These are phyloP conservation scores for Boletus coccyginus DNA, from an alignment of 768 basidiomycete genomes.

Conservation along the genomic window DNA sequence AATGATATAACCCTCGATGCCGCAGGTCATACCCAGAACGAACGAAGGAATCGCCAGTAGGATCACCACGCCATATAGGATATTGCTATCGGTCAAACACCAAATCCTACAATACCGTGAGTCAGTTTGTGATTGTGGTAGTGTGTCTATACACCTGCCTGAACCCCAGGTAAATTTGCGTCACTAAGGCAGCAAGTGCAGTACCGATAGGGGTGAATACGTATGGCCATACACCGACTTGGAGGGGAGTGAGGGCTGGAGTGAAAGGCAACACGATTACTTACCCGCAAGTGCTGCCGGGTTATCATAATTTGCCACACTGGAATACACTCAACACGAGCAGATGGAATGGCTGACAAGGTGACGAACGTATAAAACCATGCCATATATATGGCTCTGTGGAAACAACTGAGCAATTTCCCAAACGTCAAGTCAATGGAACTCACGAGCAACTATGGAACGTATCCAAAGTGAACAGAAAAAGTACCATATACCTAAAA, in stretches of 20 bases:
- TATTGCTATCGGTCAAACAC: conserved; percentile 6
- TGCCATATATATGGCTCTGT: conserved; percentile 19
- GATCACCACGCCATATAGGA: conserved; percentile 35
- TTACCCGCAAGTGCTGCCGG: conserved; percentile 7
- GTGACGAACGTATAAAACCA: conserved; percentile 16
- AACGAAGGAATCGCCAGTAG: conserved; percentile 38
- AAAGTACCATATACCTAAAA: not conserved
- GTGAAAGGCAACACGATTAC: not conserved
- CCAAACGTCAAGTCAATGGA: not conserved
- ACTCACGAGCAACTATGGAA: conserved; percentile 8
- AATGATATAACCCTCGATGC: conserved; percentile 43
- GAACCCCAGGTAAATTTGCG: conserved; percentile 47
- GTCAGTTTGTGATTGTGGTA: not conserved
- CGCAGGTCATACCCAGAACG: conserved; percentile 42
- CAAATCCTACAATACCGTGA: conserved; percentile 9
- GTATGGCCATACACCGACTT: conserved; percentile 48
- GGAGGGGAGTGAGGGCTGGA: not conserved
- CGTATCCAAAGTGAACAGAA: not conserved
- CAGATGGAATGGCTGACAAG: too few species aligned
- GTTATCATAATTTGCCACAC: conserved; percentile 12
- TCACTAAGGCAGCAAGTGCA: conserved; percentile 46
- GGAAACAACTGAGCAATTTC: not conserved
- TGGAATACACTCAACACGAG: not conserved
- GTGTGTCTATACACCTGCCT: conserved; percentile 30
- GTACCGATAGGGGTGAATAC: conserved; percentile 49